phyloP scores from a whole-genome alignment of 495 filamentous ascomycete species.

The Aspergillus panamensis region DNA sequence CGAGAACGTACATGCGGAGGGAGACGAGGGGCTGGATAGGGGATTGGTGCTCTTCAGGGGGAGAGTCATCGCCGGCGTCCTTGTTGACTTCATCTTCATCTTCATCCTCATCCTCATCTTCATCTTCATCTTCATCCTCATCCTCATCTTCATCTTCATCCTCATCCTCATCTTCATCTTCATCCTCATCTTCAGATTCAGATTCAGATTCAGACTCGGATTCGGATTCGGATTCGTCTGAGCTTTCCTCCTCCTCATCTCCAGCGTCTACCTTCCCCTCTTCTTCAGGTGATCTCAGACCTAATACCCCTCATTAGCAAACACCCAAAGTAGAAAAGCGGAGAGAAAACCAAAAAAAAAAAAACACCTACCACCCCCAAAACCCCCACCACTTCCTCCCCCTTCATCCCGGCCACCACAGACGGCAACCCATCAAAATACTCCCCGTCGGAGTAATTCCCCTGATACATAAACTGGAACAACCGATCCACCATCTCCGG shows the following conservation, averaged over 20 bases:
- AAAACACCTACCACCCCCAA: background rate
- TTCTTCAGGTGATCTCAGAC: no score
- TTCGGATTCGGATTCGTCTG: no score
- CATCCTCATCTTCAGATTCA: no score
- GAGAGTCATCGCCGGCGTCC: background rate
- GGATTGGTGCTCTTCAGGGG: background rate
- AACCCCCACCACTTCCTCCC: background rate
- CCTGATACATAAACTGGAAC: background rate
- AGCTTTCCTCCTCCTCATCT: no score
- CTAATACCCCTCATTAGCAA: no score
- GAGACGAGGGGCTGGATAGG: background rate
- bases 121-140: no score
- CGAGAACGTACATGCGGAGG: background rate
- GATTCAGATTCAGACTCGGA: no score
- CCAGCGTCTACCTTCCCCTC: no score
- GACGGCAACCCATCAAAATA: background rate
- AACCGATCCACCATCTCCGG: background rate
- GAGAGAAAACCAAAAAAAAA: background rate
- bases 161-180: no score
- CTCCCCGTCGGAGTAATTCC: slow-evolving; percentile 1
- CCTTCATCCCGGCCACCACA: background rate
- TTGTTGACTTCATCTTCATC: background rate
- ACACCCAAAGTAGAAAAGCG: no score
- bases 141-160: no score
- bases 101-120: background rate